phyloP scores from a whole-genome alignment of 2,329 filamentous ascomycete species.

The Knufia petricola region DNA sequence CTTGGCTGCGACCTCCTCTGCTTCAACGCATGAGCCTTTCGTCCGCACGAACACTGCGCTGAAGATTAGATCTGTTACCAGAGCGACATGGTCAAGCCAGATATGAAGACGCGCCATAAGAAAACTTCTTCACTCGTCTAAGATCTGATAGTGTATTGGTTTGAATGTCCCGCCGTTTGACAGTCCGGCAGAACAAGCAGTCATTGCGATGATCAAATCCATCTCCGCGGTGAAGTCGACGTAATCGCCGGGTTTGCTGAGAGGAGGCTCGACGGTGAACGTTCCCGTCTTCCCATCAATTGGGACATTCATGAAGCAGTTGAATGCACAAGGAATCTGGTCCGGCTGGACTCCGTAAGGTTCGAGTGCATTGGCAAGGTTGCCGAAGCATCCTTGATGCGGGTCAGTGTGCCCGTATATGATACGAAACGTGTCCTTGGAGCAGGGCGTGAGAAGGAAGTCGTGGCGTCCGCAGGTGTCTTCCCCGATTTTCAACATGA shows the following conservation, averaged over 20 bases:
- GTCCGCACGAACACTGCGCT: too few species aligned
- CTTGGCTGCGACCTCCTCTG: background rate
- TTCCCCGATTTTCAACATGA: conserved; percentile 10
- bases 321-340: conserved; percentile 22
- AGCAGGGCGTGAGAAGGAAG: conserved; percentile 11
- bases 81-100: too few species aligned
- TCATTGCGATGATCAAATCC: conserved; percentile 23
- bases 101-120: too few species aligned
- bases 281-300: conserved; percentile 21
- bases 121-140: background rate
- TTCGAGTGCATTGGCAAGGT: conserved; percentile 20
- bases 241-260: conserved; percentile 22
- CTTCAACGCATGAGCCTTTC: background rate
- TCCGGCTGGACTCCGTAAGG: conserved; percentile 18
- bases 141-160: conserved; percentile 6
- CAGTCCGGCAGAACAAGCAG: conserved; percentile 21
- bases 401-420: conserved; percentile 23
- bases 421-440: conserved; percentile 20
- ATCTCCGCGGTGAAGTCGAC: conserved; percentile 24
- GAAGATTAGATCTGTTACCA: too few species aligned
- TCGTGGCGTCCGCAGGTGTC: conserved; percentile 10
- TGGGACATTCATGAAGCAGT: conserved; percentile 25
- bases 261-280: conserved; percentile 21
- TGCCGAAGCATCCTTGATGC: conserved; percentile 24
- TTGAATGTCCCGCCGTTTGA: conserved; percentile 18